Percentiles rank a stretch among this genome's conserved stretches.
phyloP scores from a whole-genome alignment of 2,329 filamentous ascomycete species.

The Epicoccum nigrum region DNA sequence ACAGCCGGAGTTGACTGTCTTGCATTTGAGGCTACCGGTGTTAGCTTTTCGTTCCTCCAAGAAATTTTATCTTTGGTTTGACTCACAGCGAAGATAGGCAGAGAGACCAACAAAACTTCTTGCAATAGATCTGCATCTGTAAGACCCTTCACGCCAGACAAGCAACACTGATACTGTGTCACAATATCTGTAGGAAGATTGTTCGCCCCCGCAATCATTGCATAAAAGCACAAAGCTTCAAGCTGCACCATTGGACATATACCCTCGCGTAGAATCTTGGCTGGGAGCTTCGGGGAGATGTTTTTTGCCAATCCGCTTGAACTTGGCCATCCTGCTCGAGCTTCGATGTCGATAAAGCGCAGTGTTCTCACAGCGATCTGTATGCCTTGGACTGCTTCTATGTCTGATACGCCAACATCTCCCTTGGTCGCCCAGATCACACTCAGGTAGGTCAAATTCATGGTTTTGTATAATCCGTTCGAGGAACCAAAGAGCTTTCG shows the following conservation, averaged over 20 bases:
- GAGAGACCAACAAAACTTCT: slow-evolving; percentile 31
- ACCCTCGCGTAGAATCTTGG: slow-evolving; percentile 31
- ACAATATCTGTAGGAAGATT: slow-evolving; percentile 28
- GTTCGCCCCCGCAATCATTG: slow-evolving; percentile 29
- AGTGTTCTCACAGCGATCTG: slow-evolving; percentile 41
- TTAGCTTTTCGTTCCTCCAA: no score
- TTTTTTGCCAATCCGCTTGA: slow-evolving; percentile 26
- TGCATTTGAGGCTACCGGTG: slow-evolving; percentile 26
- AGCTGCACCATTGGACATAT: slow-evolving; percentile 34
- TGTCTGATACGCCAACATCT: slow-evolving; percentile 29
- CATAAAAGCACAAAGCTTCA: slow-evolving; percentile 39
- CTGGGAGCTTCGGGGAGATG: slow-evolving; percentile 34
- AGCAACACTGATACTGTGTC: slow-evolving; percentile 28
- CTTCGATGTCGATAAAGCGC: slow-evolving; percentile 28
- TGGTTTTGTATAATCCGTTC: slow-evolving; percentile 35
- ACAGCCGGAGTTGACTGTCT: slow-evolving; percentile 17
- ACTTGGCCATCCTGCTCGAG: slow-evolving; percentile 31
- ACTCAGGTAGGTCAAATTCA: slow-evolving; percentile 37
- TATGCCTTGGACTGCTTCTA: slow-evolving; percentile 39
- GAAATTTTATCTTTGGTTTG: no score
- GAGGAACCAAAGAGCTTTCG: slow-evolving; percentile 40
- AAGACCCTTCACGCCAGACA: slow-evolving; percentile 16
- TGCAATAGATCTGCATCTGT: slow-evolving; percentile 19
- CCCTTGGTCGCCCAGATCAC: slow-evolving; percentile 40
- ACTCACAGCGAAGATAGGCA: slow-evolving; percentile 39